phyloP scores from a whole-genome alignment of 2,329 filamentous ascomycete species.

The Penicillium sp. region DNA sequence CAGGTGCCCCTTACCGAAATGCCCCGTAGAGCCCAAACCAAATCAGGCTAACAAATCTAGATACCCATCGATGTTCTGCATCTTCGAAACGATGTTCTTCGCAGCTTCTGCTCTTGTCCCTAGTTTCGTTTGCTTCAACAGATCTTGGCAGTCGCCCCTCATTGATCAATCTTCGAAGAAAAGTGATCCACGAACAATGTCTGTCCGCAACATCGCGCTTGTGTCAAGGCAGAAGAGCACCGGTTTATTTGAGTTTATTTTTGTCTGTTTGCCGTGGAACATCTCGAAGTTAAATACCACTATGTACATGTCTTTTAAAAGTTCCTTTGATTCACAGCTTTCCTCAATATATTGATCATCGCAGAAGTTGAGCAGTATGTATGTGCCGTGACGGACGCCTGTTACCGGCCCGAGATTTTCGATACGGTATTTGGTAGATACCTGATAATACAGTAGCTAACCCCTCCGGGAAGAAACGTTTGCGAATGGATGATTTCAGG shows the following conservation, averaged over 20 bases:
- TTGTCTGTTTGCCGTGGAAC: not conserved
- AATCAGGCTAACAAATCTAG: not conserved
- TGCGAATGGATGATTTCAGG: not conserved
- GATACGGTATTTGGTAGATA: not conserved
- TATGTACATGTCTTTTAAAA: too few relatives aligned
- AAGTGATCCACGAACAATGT: too few relatives aligned
- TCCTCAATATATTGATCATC: too few relatives aligned
- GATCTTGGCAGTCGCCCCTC: conserved; percentile 1
- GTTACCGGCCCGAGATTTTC: not conserved
- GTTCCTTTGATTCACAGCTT: too few relatives aligned
- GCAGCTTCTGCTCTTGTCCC: conserved; percentile 3
- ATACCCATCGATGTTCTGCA: not conserved
- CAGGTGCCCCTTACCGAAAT: conserved; percentile 36
- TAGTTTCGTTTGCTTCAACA: not conserved
- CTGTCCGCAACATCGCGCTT: too few relatives aligned
- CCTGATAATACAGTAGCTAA: conserved; percentile 10
- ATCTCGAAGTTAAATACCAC: too few relatives aligned
- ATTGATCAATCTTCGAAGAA: too few relatives aligned
- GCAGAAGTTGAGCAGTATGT: too few relatives aligned
- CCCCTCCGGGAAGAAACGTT: not conserved
- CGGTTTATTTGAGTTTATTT: not conserved
- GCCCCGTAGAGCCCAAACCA: conserved; percentile 6
- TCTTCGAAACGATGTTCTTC: conserved; percentile 12
- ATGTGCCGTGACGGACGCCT: too few relatives aligned
- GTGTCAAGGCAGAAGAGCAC: not conserved